These are phyloP conservation scores for Panicum virgatum DNA, from an alignment of 202 grass and related monocot species.

Conservation along the genomic window DNA sequence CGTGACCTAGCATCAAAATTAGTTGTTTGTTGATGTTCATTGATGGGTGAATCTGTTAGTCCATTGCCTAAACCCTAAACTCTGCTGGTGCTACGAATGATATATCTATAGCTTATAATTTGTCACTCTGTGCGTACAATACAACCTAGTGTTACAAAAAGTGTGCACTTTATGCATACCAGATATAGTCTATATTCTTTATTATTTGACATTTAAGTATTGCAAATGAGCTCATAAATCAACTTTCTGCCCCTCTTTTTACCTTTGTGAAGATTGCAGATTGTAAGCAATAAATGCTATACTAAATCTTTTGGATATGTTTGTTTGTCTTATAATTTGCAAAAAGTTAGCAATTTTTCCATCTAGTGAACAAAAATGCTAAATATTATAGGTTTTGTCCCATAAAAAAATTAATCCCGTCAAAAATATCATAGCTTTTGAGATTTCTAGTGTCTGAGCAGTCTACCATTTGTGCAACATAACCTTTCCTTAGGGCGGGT, in stretches of 20 bases:
- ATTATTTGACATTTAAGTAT: slow-evolving; percentile 5
- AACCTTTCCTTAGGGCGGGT: not conserved
- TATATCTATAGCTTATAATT: slow-evolving; percentile 26
- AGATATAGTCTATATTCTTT: not conserved
- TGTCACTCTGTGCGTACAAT: not conserved
- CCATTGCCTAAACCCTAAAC: not conserved
- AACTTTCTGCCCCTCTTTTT: not conserved
- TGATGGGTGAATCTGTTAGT: not conserved
- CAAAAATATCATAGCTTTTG: not conserved
- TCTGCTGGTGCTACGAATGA: not conserved
- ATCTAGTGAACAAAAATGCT: not conserved
- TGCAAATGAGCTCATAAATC: slow-evolving; percentile 21
- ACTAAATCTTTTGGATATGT: slow-evolving; percentile 1
- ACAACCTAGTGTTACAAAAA: slow-evolving; percentile 28
- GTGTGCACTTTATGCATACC: slow-evolving; percentile 1
- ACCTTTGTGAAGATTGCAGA: not conserved
- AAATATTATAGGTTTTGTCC: not conserved
- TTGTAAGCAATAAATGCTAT: not conserved
- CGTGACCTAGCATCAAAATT: no score
- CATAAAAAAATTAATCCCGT: no score
- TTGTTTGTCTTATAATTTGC: not conserved
- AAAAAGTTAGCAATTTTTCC: not conserved
- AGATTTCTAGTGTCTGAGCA: not conserved
- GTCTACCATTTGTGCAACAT: slow-evolving; percentile 8
- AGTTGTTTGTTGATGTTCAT: slow-evolving; percentile 18